Percentiles rank a stretch among this genome's conserved stretches.
Evolutionary conservation across 768 basidiomycete genomes (phyloP).

Genomic region (Macrolepiota fuliginosa): DNA sequence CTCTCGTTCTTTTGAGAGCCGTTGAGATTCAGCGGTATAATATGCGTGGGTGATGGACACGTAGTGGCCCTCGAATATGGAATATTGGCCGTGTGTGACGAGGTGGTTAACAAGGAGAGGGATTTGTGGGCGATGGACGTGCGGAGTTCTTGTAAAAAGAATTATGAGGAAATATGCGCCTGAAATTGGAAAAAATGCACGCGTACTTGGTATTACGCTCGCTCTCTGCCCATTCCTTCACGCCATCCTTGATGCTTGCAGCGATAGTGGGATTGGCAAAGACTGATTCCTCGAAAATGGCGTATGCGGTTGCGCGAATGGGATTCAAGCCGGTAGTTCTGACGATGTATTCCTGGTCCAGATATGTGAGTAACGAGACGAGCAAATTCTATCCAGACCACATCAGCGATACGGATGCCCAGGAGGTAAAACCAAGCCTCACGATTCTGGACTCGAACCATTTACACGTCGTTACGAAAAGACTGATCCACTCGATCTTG

Average conservation of each 20-base stretch:
- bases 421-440: slow-evolving; percentile 23
- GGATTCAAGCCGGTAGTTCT: slow-evolving; percentile 32
- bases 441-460: slow-evolving; percentile 71
- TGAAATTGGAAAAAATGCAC: background rate
- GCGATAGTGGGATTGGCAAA: slow-evolving; percentile 47
- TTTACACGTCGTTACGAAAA: slow-evolving; percentile 52
- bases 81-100: slow-evolving; percentile 54
- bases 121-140: slow-evolving; percentile 40
- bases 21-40: slow-evolving; percentile 51
- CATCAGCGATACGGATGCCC: background rate
- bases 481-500: slow-evolving; percentile 52
- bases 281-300: slow-evolving; percentile 47
- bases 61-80: slow-evolving; percentile 56
- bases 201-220: slow-evolving; percentile 48
- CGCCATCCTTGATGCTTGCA: slow-evolving; percentile 38
- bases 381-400: slow-evolving; percentile 44
- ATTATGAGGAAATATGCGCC: background rate
- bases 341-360: slow-evolving; percentile 66
- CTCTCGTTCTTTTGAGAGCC: slow-evolving; percentile 32
- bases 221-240: slow-evolving; percentile 49
- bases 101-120: slow-evolving; percentile 55
- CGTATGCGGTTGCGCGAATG: slow-evolving; percentile 55
- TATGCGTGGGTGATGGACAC: slow-evolving; percentile 47
- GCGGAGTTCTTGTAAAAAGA: slow-evolving; percentile 27
- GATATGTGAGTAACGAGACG: slow-evolving; percentile 61